Evolutionary conservation across 2,329 filamentous ascomycete genomes (phyloP).

Genomic region (Scedosporium apiospermum): DNA sequence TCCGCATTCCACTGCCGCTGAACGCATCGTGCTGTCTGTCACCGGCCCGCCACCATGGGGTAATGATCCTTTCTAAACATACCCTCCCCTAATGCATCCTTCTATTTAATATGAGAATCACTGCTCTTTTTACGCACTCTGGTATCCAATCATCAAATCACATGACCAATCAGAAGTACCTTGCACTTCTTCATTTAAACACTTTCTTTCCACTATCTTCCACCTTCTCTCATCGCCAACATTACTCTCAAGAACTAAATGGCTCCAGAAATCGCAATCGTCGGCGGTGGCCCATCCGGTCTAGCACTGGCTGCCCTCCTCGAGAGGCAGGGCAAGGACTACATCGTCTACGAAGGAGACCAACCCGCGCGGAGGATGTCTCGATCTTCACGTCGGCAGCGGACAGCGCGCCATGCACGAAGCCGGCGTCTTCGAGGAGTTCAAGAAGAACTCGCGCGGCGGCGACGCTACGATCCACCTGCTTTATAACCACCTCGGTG

Average conservation of each 20-base stretch:
- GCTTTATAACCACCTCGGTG: conserved; percentile 17
- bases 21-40: no score
- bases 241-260: background rate
- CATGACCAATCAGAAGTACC: no score
- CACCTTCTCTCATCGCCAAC: background rate
- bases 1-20: no score
- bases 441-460: conserved; percentile 38
- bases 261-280: conserved; percentile 1
- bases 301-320: conserved; percentile 44
- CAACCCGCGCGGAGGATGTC: conserved; percentile 39
- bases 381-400: conserved; percentile 42
- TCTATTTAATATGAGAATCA: no score
- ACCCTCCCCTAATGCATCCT: no score
- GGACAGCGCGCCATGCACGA: conserved; percentile 41
- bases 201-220: no score
- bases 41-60: no score
- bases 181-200: background rate
- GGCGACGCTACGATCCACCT: conserved; percentile 32
- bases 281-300: conserved; percentile 19
- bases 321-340: conserved; percentile 30
- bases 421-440: conserved; percentile 39
- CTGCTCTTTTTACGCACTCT: no score
- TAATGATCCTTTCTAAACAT: no score
- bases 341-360: conserved; percentile 40
- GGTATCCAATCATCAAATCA: no score